Evolutionary conservation across 148 eudicot genomes (phyloP).

Genomic region (Fagopyrum tataricum): DNA sequence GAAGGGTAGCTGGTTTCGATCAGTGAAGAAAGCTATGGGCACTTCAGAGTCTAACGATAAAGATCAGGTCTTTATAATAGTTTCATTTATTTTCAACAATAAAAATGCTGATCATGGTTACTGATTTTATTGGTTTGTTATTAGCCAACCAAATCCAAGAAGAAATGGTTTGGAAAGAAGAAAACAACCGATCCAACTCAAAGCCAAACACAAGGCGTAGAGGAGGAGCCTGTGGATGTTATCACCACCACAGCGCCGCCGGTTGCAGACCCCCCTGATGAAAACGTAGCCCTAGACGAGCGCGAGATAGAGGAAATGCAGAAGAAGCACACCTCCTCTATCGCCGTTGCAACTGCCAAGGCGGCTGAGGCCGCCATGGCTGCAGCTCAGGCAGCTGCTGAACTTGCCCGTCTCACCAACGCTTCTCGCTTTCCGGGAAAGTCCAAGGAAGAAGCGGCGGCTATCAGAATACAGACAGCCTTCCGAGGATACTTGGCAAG

Average conservation of each 20-base stretch:
- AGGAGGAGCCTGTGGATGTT: conserved; percentile 17
- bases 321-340: conserved; percentile 37
- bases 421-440: background rate
- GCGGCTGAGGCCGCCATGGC: conserved; percentile 31
- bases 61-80: conserved; percentile 30
- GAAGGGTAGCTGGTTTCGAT: conserved; percentile 77
- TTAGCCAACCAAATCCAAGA: conserved; percentile 49
- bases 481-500: conserved; percentile 33
- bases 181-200: conserved; percentile 18
- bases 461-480: conserved; percentile 1
- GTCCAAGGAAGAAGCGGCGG: background rate
- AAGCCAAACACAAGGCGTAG: background rate
- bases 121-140: conserved; percentile 17
- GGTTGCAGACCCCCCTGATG: conserved; percentile 19
- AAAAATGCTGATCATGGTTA: background rate
- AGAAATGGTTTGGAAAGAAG: conserved; percentile 49
- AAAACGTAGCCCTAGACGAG: conserved; percentile 20
- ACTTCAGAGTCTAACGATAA: conserved; percentile 42
- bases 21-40: conserved; percentile 70
- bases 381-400: conserved; percentile 8
- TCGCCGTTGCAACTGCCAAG: conserved; percentile 33
- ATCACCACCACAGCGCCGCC: conserved; percentile 13
- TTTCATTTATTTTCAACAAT: background rate
- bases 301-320: conserved; percentile 34
- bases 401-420: background rate